phyloP scores from a whole-genome alignment of 1,139 yeast species.

The Saccharomyces pastorianus region DNA sequence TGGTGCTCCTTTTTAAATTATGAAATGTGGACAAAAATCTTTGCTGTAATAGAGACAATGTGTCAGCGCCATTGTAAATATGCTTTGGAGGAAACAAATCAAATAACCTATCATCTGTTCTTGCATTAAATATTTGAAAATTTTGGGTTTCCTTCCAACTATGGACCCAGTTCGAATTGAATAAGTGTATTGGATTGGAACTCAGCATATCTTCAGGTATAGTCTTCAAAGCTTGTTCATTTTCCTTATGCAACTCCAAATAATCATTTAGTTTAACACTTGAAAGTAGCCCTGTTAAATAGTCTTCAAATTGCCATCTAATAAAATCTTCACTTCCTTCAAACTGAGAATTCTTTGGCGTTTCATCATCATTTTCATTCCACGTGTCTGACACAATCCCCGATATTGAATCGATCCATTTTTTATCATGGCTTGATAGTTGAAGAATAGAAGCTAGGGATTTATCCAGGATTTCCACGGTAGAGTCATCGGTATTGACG shows the following conservation, averaged over 20 bases:
- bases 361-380: constrained; percentile 38
- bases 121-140: constrained; percentile 57
- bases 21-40: constrained; percentile 30
- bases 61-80: constrained; percentile 33
- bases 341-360: constrained; percentile 43
- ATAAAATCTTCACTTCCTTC: constrained; percentile 86
- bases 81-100: constrained; percentile 82
- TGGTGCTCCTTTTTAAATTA: constrained; percentile 13
- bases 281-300: constrained; percentile 68
- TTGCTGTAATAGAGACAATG: constrained; percentile 29
- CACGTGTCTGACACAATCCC: constrained; percentile 30
- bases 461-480: constrained; percentile 40
- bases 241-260: constrained; percentile 35
- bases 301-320: constrained; percentile 83
- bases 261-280: constrained; percentile 64
- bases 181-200: constrained; percentile 42
- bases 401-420: constrained; percentile 46
- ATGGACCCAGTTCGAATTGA: constrained; percentile 49
- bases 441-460: constrained; percentile 38
- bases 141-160: constrained; percentile 63
- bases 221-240: constrained; percentile 27
- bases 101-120: constrained; percentile 82
- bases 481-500: constrained; percentile 45
- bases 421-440: constrained; percentile 60
- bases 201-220: constrained; percentile 17